Evolutionary conservation across 2,329 filamentous ascomycete genomes (phyloP), one percentile per base, ranked within the genome.

Genomic region (Chrysosporium queenslandicum): DNA sequence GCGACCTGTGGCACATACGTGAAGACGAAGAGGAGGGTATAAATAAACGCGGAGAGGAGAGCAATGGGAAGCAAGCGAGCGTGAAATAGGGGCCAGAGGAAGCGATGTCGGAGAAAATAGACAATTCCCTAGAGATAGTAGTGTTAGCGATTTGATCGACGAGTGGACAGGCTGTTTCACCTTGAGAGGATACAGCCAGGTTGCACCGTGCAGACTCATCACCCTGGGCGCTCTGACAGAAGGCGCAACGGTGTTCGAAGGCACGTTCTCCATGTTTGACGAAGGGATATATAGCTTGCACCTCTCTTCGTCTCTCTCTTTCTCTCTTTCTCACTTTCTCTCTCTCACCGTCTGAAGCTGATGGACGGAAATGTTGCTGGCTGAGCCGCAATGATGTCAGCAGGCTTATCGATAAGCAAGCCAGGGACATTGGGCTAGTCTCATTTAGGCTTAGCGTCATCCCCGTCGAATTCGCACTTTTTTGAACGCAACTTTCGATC

Each of bases 1-100:
- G 87, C 86, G 52, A 88, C 88, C 65, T 97, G 87, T 0, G 91
- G 91, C 2, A 96, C 71, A 60, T 94, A 97, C 0, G 87, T 77
- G 68, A 92, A 94, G 11, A 87, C 75, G 68, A 97, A 97, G 18
- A 97, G 80, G 18, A 94, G 74, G n/a, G 83, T 73, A 56, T 95
- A 87, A 12, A 96, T 85, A 51, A 92, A 80, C 12, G 84, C 73
- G 0, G 90, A 95, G 11, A 96, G 83, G 12, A 96, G 72, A 2
- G 86, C 79, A 25, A 94, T 77, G 0, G 91, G 90, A 0, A 97
- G 70, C 2, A 98, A 74, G 14, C 90, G 82, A 21, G 85, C 76
- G 53, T 80, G 74, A 58, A 95, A 85, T 1, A 96, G 77, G 21
- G 90, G 89, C 69, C 85, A 94, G 58, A 92, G 85, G 60, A 86